Base-by-base conservation (phyloP, 805 yeast species). In the Saccharomycopsis sp. region DNA sequence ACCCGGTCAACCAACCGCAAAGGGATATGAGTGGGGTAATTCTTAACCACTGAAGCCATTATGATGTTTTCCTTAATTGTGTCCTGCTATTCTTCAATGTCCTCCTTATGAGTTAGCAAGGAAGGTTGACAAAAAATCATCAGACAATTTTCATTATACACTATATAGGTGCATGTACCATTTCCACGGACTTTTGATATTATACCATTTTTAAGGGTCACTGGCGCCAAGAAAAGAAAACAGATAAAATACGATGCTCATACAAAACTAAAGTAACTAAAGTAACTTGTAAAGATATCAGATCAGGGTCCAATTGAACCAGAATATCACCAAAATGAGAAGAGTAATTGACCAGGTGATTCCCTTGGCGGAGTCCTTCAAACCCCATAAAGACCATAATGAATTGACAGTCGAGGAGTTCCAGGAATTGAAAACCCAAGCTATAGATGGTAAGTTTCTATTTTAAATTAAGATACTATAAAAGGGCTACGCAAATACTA, bases 11-110 rank as follows among this genome's bases (percentile, higher is more conserved):
- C 68, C 1, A 68, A 59, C 63, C 82, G 80, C 54, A 92, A 74
- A 1, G 96, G 96, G 9, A 93, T 85, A 69, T 91, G 96, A 1
- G 89, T 90, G 1, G 86, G 86, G 70, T 86, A 89, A 14, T 44
- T 29, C 25, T 58, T 61, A 1, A 24, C 44, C 5, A 29, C 42
- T 2, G 52, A 29, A 5, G 38, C 12, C 38, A 29, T 29, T 12
- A n/a, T n/a, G n/a, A n/a, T n/a, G n/a, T n/a, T n/a, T n/a, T n/a
- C n/a, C n/a, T n/a, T n/a, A n/a, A n/a, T n/a, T n/a, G n/a, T n/a
- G n/a, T n/a, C n/a, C n/a, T n/a, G n/a, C n/a, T n/a, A n/a, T n/a
- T n/a, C n/a, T n/a, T n/a, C n/a, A n/a, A n/a, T n/a, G n/a, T n/a
- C n/a, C n/a, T n/a, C n/a, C n/a, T n/a, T n/a, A n/a, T n/a, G n/a